Conservation (phyloP, 2,329 filamentous ascomycete species). For the Fusarium phyllophilum region DNA sequence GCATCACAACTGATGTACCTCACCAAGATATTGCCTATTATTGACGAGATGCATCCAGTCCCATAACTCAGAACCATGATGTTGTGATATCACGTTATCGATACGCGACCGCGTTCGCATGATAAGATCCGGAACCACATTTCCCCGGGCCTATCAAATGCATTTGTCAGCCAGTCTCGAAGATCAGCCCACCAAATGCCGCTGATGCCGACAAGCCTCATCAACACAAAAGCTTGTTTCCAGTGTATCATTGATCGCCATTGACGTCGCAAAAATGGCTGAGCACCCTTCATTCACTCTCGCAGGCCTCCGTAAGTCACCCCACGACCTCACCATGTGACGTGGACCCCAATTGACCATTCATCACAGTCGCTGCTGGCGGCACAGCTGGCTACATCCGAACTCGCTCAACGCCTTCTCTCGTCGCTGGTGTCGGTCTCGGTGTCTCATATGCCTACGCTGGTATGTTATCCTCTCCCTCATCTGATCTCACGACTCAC, state of each 20-base stretch:
- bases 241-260: neutral
- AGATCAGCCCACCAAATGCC: neutral
- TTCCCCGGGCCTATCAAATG: neutral
- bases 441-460: constrained; percentile 42
- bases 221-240: neutral
- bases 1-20: fast-evolving
- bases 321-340: fast-evolving
- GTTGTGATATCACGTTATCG: neutral
- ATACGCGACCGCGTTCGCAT: neutral
- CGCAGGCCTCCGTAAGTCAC: constrained; percentile 50
- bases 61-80: neutral
- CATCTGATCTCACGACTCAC: neutral
- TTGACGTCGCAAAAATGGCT: constrained; percentile 44
- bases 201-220: neutral
- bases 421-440: constrained; percentile 41
- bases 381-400: constrained; percentile 41
- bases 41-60: fast-evolving
- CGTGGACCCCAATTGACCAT: neutral
- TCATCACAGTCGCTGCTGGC: constrained; percentile 35
- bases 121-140: neutral
- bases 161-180: neutral
- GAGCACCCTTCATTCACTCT: constrained; percentile 55
- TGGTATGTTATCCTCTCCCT: constrained; percentile 7
- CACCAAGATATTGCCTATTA: fast-evolving
- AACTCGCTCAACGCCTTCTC: constrained; percentile 42